Percentiles rank a stretch among this genome's conserved stretches.
Conservation (phyloP, 345 rosid species). For the Excoecaria agallocha region DNA sequence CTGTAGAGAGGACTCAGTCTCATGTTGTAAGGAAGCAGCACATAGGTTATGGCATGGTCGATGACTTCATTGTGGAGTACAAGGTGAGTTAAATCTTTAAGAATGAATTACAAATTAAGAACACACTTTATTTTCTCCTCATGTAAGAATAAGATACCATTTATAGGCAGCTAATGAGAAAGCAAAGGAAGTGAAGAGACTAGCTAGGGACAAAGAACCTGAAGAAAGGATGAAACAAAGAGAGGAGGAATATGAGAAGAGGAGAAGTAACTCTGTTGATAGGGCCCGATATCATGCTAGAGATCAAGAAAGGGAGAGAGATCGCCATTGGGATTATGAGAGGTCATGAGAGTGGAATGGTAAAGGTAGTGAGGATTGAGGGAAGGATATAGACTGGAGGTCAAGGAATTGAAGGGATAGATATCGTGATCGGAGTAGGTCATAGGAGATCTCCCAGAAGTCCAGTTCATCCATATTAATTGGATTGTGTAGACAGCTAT, state of each 20-base stretch:
- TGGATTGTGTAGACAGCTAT: too few relatives aligned
- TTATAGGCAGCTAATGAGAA: conserved; percentile 79
- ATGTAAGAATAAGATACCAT: conserved; percentile 14
- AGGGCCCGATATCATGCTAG: too few relatives aligned
- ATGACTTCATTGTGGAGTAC: conserved; percentile 73
- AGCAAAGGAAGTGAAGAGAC: conserved; percentile 75
- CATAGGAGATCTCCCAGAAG: conserved; percentile 77
- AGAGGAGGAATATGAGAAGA: conserved; percentile 70
- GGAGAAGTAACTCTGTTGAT: conserved; percentile 71
- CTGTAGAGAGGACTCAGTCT: conserved; percentile 94
- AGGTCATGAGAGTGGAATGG: conserved; percentile 56
- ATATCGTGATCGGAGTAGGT: conserved; percentile 66
- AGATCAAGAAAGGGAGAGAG: conserved; percentile 61
- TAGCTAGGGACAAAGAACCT: conserved; percentile 76
- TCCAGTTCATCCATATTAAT: too few relatives aligned
- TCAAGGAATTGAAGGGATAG: conserved; percentile 65
- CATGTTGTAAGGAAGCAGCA: conserved; percentile 96
- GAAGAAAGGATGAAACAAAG: conserved; percentile 69
- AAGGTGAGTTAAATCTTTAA: too few relatives aligned
- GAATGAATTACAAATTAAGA: too few relatives aligned
- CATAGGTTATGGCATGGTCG: conserved; percentile 95
- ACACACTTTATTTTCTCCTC: conserved; percentile 11
- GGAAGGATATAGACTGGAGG: conserved; percentile 58
- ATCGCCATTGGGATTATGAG: conserved; percentile 54
- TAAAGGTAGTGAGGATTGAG: conserved; percentile 55